Evolutionary conservation across 768 basidiomycete species (phyloP).

Genomic region (Pleurotus ostreatus): DNA sequence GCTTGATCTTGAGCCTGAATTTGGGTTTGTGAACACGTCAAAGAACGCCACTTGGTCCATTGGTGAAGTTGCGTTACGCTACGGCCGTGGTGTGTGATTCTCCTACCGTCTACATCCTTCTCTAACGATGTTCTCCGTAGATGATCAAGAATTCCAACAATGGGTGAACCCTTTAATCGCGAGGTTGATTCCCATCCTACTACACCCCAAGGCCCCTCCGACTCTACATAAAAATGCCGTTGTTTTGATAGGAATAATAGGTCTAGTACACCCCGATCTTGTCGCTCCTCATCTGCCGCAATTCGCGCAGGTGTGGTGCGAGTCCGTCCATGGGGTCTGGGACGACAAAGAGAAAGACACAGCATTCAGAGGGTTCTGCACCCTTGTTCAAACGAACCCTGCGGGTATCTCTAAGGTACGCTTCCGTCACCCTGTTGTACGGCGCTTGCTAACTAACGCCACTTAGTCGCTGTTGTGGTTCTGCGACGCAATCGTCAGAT

Average conservation of each 20-base stretch:
- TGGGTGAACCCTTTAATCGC: conserved; percentile 87
- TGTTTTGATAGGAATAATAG: conserved; percentile 95
- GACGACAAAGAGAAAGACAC: conserved; percentile 99
- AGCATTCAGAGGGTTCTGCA: conserved; percentile 96
- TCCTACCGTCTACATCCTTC: not conserved
- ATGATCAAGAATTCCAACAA: conserved; percentile 85
- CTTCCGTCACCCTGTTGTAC: not conserved
- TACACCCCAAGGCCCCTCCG: conserved; percentile 89
- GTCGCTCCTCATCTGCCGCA: conserved; percentile 87
- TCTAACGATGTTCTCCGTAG: conserved; percentile 26
- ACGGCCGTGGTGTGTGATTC: conserved; percentile 61
- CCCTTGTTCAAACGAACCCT: conserved; percentile 92
- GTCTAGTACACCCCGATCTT: conserved; percentile 82
- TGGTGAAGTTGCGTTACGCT: conserved; percentile 93
- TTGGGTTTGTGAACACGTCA: conserved; percentile 93
- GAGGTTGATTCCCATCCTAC: conserved; percentile 86
- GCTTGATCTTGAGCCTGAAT: conserved; percentile 88
- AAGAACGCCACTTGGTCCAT: conserved; percentile 99
- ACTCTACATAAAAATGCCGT: conserved; percentile 97
- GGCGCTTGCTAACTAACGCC: conserved; percentile 8
- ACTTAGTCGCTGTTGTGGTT: conserved; percentile 89
- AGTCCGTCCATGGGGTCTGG: conserved; percentile 94
- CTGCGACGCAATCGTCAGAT: conserved; percentile 95
- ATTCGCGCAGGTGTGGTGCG: conserved; percentile 96
- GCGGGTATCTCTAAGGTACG: conserved; percentile 87